These are phyloP conservation scores for Onygenales sp. DNA, from an alignment of 2,329 filamentous ascomycete genomes.

Conservation along the genomic window DNA sequence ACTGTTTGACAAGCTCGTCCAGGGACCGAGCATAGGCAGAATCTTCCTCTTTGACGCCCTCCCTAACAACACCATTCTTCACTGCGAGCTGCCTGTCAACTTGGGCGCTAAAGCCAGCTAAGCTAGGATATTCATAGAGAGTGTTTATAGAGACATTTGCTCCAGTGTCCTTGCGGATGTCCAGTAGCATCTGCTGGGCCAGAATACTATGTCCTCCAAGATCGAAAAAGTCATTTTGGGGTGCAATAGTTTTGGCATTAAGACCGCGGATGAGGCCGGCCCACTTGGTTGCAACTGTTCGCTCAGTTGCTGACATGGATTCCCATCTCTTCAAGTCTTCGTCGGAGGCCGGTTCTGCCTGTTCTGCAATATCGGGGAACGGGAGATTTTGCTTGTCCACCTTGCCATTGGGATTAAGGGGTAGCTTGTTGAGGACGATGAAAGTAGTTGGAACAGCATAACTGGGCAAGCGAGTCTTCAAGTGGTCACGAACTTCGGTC, in stretches of 20 bases:
- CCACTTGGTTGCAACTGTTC: constrained; percentile 63
- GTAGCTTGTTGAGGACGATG: constrained; percentile 62
- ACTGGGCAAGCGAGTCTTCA: constrained; percentile 3
- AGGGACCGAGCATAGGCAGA: constrained; percentile 43
- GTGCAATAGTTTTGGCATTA: constrained; percentile 57
- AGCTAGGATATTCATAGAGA: constrained; percentile 18
- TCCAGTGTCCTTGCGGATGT: constrained; percentile 38
- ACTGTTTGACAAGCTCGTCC: constrained; percentile 36
- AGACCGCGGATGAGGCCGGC: constrained; percentile 57
- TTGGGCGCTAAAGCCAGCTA: constrained; percentile 41
- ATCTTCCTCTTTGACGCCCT: constrained; percentile 41
- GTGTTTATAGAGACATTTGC: constrained; percentile 15
- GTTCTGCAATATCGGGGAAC: constrained; percentile 65
- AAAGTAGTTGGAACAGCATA: constrained; percentile 70
- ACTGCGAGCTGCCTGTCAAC: constrained; percentile 43
- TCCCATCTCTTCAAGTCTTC: constrained; percentile 2
- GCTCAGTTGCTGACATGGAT: constrained; percentile 48
- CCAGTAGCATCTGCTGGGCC: constrained; percentile 70
- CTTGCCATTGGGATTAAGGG: constrained; percentile 74
- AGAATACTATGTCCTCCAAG: constrained; percentile 72
- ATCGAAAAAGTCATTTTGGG: constrained; percentile 64
- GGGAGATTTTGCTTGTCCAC: constrained; percentile 70
- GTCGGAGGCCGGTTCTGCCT: constrained; percentile 39
- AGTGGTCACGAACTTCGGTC: constrained; percentile 15
- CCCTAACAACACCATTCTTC: constrained; percentile 25